These are phyloP conservation scores for Moesziomyces globuligerus DNA, from an alignment of 1,284 basidiomycete genomes.

Conservation along the genomic window DNA sequence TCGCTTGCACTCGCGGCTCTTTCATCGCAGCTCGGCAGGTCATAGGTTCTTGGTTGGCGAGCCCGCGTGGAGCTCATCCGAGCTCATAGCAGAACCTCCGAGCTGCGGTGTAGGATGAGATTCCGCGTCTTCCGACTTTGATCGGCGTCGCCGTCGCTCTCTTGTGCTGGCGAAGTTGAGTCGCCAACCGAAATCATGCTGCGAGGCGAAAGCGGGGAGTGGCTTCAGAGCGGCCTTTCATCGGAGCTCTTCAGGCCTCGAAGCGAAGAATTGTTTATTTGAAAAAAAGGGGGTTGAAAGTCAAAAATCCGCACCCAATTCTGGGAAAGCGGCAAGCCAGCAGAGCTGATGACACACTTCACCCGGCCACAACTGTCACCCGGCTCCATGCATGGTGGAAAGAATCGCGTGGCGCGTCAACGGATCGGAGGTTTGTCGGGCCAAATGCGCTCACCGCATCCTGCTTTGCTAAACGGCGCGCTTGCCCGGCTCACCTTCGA, in stretches of 20 bases:
- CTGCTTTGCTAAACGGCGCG: neutral
- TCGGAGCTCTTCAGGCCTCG: too few species aligned
- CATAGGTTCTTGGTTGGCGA: neutral
- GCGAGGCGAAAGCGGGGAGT: neutral
- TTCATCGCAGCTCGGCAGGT: neutral
- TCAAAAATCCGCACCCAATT: too few species aligned
- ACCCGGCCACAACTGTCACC: neutral
- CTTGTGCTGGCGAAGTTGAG: neutral
- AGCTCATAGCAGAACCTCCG: neutral
- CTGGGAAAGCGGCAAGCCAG: too few species aligned
- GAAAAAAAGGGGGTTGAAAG: neutral
- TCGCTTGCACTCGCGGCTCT: neutral
- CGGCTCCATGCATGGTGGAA: too few species aligned
- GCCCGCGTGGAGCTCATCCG: neutral
- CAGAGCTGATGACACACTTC: neutral
- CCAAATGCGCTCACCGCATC: neutral
- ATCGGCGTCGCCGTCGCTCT: neutral
- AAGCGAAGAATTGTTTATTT: neutral
- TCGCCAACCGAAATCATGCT: neutral
- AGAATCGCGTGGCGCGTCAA: neutral
- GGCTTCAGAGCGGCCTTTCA: too few species aligned
- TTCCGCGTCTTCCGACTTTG: neutral
- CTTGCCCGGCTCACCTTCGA: neutral
- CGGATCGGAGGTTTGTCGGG: neutral
- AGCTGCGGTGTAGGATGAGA: neutral